phyloP scores from a whole-genome alignment of 352 stramenopile species.

The Thalassiosira mediterranea region DNA sequence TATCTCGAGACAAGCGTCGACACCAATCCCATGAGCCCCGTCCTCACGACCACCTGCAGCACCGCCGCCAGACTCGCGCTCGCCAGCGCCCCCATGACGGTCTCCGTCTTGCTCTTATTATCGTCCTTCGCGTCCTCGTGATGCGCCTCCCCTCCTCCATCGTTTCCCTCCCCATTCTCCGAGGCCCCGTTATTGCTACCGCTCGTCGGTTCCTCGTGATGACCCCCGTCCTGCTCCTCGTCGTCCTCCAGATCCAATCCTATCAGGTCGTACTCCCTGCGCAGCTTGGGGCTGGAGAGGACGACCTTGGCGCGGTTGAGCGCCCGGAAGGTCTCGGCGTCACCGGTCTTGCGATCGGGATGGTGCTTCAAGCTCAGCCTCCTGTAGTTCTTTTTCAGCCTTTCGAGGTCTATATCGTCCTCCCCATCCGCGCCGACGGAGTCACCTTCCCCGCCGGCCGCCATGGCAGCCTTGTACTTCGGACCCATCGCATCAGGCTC shows the following conservation, averaged over 20 bases:
- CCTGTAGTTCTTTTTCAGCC: constrained; percentile 77
- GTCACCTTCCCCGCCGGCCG: neutral
- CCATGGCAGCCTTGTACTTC: neutral
- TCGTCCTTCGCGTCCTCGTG: neutral
- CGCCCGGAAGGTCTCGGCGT: constrained; percentile 76
- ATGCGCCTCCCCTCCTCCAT: too few relatives aligned
- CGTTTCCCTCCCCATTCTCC: neutral
- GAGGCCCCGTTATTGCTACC: neutral
- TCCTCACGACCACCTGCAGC: constrained; percentile 73
- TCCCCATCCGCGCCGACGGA: neutral
- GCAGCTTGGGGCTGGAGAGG: constrained; percentile 64
- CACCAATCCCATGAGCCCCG: constrained; percentile 65
- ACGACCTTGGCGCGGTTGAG: constrained; percentile 80
- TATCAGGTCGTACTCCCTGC: constrained; percentile 78
- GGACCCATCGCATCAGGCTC: neutral
- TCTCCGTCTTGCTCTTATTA: constrained; percentile 40
- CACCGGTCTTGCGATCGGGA: constrained; percentile 68
- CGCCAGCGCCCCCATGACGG: constrained; percentile 72
- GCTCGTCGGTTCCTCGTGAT: constrained; percentile 18
- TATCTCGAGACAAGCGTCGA: constrained; percentile 68
- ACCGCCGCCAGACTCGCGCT: constrained; percentile 60
- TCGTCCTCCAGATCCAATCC: constrained; percentile 80
- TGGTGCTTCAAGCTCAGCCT: constrained; percentile 71
- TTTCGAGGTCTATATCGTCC: constrained; percentile 55
- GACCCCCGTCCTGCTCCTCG: constrained; percentile 44